Percentiles rank a stretch among this genome's conserved stretches.
phyloP scores from a whole-genome alignment of 2,329 filamentous ascomycete species.

The Nigrospora sphaerica region DNA sequence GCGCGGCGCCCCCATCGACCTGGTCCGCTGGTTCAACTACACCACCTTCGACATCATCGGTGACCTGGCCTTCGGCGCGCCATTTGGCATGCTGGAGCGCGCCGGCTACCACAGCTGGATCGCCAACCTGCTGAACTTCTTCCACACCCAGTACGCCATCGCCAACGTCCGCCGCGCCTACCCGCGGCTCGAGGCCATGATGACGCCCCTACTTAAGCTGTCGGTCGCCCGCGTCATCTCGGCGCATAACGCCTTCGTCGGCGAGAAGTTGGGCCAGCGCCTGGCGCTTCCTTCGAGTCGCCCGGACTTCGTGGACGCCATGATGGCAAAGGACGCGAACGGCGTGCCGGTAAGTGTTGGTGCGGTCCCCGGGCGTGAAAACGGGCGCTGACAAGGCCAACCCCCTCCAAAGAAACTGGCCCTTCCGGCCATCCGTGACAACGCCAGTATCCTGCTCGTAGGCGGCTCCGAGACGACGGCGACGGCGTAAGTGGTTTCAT shows the following conservation, averaged over 20 bases:
- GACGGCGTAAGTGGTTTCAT: neutral
- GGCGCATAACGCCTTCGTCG: neutral
- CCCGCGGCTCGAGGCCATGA: neutral
- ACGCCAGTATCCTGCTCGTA: neutral
- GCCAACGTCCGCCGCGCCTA: neutral
- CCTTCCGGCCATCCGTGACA: neutral
- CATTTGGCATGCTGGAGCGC: neutral
- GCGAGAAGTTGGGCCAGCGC: neutral
- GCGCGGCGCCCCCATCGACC: neutral
- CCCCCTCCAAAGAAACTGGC: neutral
- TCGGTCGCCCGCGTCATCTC: neutral
- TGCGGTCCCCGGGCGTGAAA: too few relatives aligned
- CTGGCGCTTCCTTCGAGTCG: neutral
- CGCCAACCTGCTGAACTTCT: neutral
- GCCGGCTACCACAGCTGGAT: neutral
- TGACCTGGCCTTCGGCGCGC: neutral
- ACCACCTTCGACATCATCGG: slow-evolving; percentile 1
- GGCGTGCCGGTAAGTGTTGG: neutral
- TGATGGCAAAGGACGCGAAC: neutral
- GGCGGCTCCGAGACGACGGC: slow-evolving; percentile 1
- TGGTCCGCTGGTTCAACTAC: neutral
- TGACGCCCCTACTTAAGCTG: neutral
- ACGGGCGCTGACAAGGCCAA: neutral
- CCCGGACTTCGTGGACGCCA: slow-evolving; percentile 1
- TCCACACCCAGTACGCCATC: neutral